A percentile compares a stretch with the other conserved stretches of the same genome.
phyloP scores from a whole-genome alignment of 2,329 filamentous ascomycete genomes.

The Tothia fuscella region DNA sequence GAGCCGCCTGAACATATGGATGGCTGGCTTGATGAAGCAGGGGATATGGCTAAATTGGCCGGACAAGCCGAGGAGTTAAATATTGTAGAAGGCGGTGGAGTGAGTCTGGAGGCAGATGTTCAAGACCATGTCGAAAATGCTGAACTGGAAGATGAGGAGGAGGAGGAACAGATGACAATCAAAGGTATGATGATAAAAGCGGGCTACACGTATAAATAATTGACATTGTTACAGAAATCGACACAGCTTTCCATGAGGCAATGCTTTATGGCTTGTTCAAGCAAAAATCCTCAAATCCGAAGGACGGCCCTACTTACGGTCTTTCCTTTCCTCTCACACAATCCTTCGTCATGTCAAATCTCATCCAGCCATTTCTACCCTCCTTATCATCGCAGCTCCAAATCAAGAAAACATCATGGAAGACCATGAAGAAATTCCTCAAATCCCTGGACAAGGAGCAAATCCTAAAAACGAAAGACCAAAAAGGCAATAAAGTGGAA shows the following conservation, averaged over 20 bases:
- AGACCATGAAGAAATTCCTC: constrained; percentile 58
- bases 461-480: constrained; percentile 53
- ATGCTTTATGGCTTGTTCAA: constrained; percentile 52
- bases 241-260: constrained; percentile 51
- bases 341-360: constrained; percentile 49
- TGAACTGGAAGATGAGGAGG: constrained; percentile 8
- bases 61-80: constrained; percentile 29
- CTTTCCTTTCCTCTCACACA: constrained; percentile 52
- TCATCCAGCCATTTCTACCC: constrained; percentile 56
- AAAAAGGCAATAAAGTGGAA: constrained; percentile 43
- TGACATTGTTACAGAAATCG: constrained; percentile 44
- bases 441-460: constrained; percentile 53
- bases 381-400: constrained; percentile 45
- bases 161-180: constrained; percentile 4
- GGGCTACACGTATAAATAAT: constrained; percentile 19
- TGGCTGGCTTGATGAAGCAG: constrained; percentile 34
- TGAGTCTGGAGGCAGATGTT: constrained; percentile 23
- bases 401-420: constrained; percentile 61
- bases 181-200: constrained; percentile 8
- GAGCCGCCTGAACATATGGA: constrained; percentile 41
- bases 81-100: constrained; percentile 36
- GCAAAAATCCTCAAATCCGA: constrained; percentile 42
- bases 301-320: constrained; percentile 38
- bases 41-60: constrained; percentile 24
- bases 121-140: constrained; percentile 15